These are phyloP conservation scores for Eucalyptus victrix DNA, from an alignment of 345 rosid species.

Conservation along the genomic window DNA sequence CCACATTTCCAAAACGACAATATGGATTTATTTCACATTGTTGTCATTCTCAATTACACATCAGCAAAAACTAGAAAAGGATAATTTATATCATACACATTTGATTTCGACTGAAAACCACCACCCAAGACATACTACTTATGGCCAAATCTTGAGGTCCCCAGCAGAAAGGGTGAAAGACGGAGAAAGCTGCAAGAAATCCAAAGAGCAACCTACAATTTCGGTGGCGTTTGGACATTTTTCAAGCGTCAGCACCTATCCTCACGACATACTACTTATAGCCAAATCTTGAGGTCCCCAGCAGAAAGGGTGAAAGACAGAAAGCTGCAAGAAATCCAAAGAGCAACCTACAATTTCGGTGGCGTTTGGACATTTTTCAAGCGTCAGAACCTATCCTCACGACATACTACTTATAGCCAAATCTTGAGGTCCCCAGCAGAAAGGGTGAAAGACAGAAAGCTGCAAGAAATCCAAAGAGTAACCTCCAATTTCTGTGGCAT, in stretches of 20 bases:
- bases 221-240: no score
- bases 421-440: not conserved
- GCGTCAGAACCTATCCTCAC: not conserved
- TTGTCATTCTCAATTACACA: not conserved
- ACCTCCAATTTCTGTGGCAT: not conserved
- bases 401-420: not conserved
- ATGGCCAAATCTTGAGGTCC: not conserved
- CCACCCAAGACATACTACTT: not conserved
- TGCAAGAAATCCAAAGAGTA: not conserved
- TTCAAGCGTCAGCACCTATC: no score
- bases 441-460: not conserved
- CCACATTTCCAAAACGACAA: not conserved
- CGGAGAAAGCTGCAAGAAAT: not conserved
- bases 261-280: not conserved
- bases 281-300: not conserved
- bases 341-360: no score
- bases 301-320: not conserved
- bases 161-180: not conserved
- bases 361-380: not conserved
- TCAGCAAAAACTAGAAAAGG: not conserved
- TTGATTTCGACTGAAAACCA: not conserved
- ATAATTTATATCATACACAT: not conserved
- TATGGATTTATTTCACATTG: not conserved
- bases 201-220: not conserved
- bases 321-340: not conserved